These are phyloP conservation scores for Digitaria exilis DNA, from an alignment of 202 grass and related monocot species.

Conservation along the genomic window DNA sequence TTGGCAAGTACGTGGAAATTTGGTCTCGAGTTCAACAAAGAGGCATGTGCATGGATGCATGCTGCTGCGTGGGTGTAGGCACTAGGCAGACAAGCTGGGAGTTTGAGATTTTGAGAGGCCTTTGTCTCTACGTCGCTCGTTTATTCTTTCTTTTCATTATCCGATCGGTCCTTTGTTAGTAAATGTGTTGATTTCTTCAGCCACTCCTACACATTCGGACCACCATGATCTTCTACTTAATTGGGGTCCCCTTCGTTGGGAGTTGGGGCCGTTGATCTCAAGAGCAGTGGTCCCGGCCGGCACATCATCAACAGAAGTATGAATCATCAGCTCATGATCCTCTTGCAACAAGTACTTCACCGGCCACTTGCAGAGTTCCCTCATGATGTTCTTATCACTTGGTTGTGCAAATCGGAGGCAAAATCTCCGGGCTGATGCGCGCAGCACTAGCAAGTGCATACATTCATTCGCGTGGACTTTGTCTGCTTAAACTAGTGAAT, in stretches of 20 bases:
- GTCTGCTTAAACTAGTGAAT: too few species aligned
- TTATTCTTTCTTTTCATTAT: not conserved
- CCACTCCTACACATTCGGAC: too few species aligned
- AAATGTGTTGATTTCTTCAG: too few species aligned
- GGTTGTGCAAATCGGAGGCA: not conserved
- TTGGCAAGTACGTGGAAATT: not conserved
- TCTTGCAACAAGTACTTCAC: not conserved
- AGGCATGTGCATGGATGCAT: not conserved
- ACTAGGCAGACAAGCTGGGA: not conserved
- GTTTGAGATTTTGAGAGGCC: not conserved
- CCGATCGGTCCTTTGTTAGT: not conserved
- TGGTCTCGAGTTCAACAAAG: not conserved
- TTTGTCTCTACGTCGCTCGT: constrained; percentile 37
- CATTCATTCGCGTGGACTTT: too few species aligned
- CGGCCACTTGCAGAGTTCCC: not conserved
- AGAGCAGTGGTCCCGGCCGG: constrained; percentile 35
- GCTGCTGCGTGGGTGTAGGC: not conserved
- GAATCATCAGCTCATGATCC: constrained; percentile 13
- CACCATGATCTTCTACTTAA: not conserved
- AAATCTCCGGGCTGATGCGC: not conserved
- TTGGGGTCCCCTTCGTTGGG: constrained; percentile 18
- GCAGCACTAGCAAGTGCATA: not conserved
- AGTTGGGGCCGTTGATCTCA: constrained; percentile 42
- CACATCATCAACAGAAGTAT: not conserved
- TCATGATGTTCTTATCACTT: not conserved